A percentile compares a stretch with the other conserved stretches of the same genome.
These are phyloP conservation scores for Candida chauliodis DNA, from an alignment of 805 yeast genomes.

Conservation along the genomic window DNA sequence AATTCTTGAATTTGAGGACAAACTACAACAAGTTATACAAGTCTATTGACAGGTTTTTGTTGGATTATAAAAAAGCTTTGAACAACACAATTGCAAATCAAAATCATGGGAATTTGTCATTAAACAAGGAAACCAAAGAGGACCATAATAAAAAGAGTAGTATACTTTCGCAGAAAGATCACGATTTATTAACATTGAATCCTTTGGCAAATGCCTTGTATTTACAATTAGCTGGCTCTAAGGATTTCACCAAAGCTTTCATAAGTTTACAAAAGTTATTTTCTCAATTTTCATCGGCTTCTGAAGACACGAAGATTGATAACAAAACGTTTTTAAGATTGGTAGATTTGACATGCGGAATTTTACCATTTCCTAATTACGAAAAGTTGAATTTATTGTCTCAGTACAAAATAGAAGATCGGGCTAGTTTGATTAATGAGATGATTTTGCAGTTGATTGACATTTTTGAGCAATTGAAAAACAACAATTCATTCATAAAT, in stretches of 20 bases:
- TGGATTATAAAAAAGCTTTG: slow-evolving; percentile 34
- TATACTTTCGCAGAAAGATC: slow-evolving; percentile 11
- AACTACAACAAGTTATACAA: slow-evolving; percentile 23
- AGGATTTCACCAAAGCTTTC: slow-evolving; percentile 45
- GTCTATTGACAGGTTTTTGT: slow-evolving; percentile 37
- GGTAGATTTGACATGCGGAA: slow-evolving; percentile 47
- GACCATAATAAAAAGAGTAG: slow-evolving; percentile 6
- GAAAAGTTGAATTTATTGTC: slow-evolving; percentile 40
- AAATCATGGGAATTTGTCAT: slow-evolving; percentile 8
- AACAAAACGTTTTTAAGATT: slow-evolving; percentile 24
- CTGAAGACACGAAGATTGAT: slow-evolving; percentile 17
- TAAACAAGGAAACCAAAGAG: slow-evolving; percentile 15
- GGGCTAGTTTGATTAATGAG: slow-evolving; percentile 27
- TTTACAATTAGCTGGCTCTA: slow-evolving; percentile 49
- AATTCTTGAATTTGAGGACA: slow-evolving; percentile 18
- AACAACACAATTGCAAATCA: slow-evolving; percentile 9
- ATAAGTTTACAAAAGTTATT: slow-evolving; percentile 34
- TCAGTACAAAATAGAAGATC: slow-evolving; percentile 25
- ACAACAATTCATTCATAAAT: slow-evolving; percentile 32
- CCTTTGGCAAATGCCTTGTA: slow-evolving; percentile 61
- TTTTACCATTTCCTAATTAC: slow-evolving; percentile 47
- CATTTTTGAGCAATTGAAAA: slow-evolving; percentile 33
- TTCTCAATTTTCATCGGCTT: slow-evolving; percentile 18
- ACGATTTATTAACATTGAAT: slow-evolving; percentile 45
- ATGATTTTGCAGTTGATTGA: slow-evolving; percentile 33